Conservation (phyloP, 441 rosid genomes). For the Omphalea diandra region DNA sequence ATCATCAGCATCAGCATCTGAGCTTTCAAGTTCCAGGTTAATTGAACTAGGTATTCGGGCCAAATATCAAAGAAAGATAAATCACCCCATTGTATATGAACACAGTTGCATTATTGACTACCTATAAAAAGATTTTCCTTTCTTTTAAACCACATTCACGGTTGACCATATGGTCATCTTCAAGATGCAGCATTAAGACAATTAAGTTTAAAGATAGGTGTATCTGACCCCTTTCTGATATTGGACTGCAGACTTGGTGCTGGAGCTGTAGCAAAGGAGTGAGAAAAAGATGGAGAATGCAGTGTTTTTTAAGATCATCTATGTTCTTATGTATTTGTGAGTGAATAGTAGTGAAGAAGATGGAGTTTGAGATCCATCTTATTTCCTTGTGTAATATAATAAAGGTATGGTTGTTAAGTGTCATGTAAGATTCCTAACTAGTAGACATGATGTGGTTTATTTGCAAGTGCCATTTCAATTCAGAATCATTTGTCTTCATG, state of each 20-base stretch:
- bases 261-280: constrained; percentile 71
- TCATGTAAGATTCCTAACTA: constrained; percentile 26
- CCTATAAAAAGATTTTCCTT: not conserved
- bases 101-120: not conserved
- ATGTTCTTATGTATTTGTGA: constrained; percentile 33
- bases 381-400: constrained; percentile 36
- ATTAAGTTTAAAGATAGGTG: constrained; percentile 13
- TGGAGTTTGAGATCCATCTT: constrained; percentile 26
- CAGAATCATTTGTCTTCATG: constrained; percentile 3
- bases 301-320: constrained; percentile 33
- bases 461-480: constrained; percentile 14
- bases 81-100: not conserved
- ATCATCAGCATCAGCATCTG: not conserved
- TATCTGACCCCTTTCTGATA: constrained; percentile 32
- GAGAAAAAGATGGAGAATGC: constrained; percentile 25
- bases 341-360: constrained; percentile 27
- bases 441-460: constrained; percentile 1
- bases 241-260: constrained; percentile 68
- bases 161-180: constrained; percentile 1
- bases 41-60: not conserved
- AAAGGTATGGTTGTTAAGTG: constrained; percentile 24
- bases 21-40: not conserved
- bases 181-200: constrained; percentile 1
- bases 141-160: not conserved
- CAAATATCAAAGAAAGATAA: constrained; percentile 4